A percentile compares a stretch with the other conserved stretches of the same genome.
Evolutionary conservation across 768 basidiomycete genomes (phyloP).

Genomic region (Sutorius australiensis): DNA sequence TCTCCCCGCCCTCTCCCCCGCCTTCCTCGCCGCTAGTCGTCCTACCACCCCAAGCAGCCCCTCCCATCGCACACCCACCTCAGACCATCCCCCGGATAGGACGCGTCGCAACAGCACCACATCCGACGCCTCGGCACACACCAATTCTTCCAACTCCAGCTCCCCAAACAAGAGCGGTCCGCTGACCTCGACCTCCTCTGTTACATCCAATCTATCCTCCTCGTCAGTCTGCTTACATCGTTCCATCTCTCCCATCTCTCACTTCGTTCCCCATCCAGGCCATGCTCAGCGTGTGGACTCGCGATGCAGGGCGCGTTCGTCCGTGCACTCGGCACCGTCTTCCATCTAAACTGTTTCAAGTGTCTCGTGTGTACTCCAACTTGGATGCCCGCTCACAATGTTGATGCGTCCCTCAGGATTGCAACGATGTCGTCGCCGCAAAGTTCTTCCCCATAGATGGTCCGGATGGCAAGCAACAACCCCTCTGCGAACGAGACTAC

Average conservation of each 20-base stretch:
- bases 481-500: slow-evolving; percentile 98
- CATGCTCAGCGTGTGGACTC: slow-evolving; percentile 74
- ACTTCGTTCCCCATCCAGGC: slow-evolving; percentile 34
- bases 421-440: slow-evolving; percentile 91
- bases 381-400: background rate
- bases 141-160: slow-evolving; percentile 47
- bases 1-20: slow-evolving; percentile 43
- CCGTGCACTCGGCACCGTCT: slow-evolving; percentile 88
- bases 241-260: slow-evolving; percentile 7
- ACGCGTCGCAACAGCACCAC: slow-evolving; percentile 43
- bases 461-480: slow-evolving; percentile 80
- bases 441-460: slow-evolving; percentile 99
- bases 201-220: slow-evolving; percentile 51
- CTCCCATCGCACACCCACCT: slow-evolving; percentile 49
- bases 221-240: slow-evolving; percentile 44
- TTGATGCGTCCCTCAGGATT: slow-evolving; percentile 60
- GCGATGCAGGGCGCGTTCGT: slow-evolving; percentile 95
- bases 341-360: slow-evolving; percentile 97
- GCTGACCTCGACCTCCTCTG: slow-evolving; percentile 50
- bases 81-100: slow-evolving; percentile 49
- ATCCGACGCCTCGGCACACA: slow-evolving; percentile 54
- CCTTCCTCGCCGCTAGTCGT: slow-evolving; percentile 52
- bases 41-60: slow-evolving; percentile 54
- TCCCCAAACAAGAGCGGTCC: slow-evolving; percentile 41
- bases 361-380: slow-evolving; percentile 70